phyloP scores from a whole-genome alignment of 352 stramenopile species.

The Globisporangium perplexum region DNA sequence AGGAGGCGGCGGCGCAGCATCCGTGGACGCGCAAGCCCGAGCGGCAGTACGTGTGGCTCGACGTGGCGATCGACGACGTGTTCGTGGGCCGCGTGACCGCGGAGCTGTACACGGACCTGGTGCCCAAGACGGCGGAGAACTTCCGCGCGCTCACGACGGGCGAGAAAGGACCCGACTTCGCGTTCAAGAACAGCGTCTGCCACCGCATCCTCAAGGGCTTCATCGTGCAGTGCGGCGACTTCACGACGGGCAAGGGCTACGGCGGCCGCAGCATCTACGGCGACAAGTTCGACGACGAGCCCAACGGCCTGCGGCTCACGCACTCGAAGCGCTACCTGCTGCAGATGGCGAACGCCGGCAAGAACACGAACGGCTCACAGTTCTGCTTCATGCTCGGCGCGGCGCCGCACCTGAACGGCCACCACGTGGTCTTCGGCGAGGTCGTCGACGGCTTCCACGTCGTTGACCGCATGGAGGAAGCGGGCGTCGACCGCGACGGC shows the following conservation, averaged over 20 bases:
- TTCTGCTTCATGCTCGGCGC: constrained; percentile 98
- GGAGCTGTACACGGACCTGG: constrained; percentile 92
- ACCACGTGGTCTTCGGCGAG: constrained; percentile 85
- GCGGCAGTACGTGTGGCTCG: constrained; percentile 83
- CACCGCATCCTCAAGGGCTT: constrained; percentile 98
- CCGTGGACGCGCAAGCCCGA: constrained; percentile 51
- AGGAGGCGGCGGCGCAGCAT: constrained; percentile 6
- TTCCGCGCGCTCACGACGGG: constrained; percentile 95
- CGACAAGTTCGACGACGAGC: constrained; percentile 97
- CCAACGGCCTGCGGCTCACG: constrained; percentile 73
- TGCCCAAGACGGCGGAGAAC: constrained; percentile 98
- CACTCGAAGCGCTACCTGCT: constrained; percentile 81
- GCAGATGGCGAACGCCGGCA: constrained; percentile 97
- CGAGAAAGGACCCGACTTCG: constrained; percentile 89
- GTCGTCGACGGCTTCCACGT: constrained; percentile 80
- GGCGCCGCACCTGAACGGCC: constrained; percentile 69
- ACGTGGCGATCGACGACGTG: constrained; percentile 74
- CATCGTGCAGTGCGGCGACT: constrained; percentile 98
- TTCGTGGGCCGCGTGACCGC: constrained; percentile 65
- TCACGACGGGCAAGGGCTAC: constrained; percentile 89
- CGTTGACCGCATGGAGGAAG: constrained; percentile 78
- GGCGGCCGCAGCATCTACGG: constrained; percentile 98
- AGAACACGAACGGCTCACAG: constrained; percentile 97
- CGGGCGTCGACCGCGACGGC: constrained; percentile 54
- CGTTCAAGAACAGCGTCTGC: constrained; percentile 97